Percentiles rank a stretch among this genome's conserved stretches.
Evolutionary conservation across 208 protist genomes (phyloP).

Genomic region (Leishmania arabica): DNA sequence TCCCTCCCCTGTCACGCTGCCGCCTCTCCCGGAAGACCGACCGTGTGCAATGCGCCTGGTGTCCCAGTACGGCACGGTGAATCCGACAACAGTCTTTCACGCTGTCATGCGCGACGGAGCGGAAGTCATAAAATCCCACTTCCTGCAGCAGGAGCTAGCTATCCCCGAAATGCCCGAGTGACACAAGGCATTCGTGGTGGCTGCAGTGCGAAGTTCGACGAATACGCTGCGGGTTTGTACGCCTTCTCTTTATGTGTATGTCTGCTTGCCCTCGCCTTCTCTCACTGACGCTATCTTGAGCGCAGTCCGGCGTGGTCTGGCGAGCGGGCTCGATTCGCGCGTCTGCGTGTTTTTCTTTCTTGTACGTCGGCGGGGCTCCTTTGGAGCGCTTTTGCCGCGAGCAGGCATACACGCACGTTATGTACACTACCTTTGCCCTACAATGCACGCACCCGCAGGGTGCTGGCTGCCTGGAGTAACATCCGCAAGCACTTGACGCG

Average conservation of each 20-base stretch:
- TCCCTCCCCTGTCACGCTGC: slow-evolving; percentile 8
- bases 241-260: not conserved
- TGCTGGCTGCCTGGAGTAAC: not conserved
- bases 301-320: not conserved
- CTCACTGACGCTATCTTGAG: not conserved
- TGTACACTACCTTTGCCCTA: slow-evolving; percentile 3
- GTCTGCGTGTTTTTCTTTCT: not conserved
- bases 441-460: not conserved
- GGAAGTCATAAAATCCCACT: slow-evolving; percentile 29
- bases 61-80: slow-evolving; percentile 31
- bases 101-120: slow-evolving; percentile 21
- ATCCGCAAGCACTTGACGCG: not conserved
- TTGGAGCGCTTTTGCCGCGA: not conserved
- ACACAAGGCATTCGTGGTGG: not conserved
- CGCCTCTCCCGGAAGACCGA: slow-evolving; percentile 26
- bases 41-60: slow-evolving; percentile 29
- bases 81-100: slow-evolving; percentile 14
- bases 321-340: too few relatives aligned
- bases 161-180: slow-evolving; percentile 23
- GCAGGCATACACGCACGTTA: not conserved
- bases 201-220: not conserved
- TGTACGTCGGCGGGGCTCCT: not conserved
- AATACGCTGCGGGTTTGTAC: not conserved
- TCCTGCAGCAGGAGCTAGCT: slow-evolving; percentile 26
- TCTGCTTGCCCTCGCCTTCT: not conserved